Base-by-base conservation (phyloP, 495 filamentous ascomycete genomes). In the Xylaria sp. region DNA sequence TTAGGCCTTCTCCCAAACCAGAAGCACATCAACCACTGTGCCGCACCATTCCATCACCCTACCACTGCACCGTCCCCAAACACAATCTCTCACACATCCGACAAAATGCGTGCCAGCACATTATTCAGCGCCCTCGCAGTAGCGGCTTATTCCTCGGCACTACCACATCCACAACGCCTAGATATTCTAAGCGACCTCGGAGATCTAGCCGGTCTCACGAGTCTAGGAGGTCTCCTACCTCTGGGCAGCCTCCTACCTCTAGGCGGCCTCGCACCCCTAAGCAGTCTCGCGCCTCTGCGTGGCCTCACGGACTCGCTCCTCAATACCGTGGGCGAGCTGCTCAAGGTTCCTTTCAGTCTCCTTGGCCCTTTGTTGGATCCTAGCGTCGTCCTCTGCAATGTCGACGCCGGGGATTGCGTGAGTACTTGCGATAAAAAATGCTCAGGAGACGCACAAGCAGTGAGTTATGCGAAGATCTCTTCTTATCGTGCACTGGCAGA, bases 41-140 rank as follows among this genome's bases (percentile, higher is more conserved):
- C 24, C 52, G 40, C 7, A 5, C 11, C 12, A 37, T 50, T 61
- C 19, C 14, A 26, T 33, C 21, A 40, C 6, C 14, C 29, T 43
- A 48, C 21, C 2, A 1, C 3, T 1, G 24, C 37, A 43, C 14
- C 37, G 12, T 19, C 7, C 37, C 11, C 19, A 50, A 67, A 41
- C 3, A 41, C 8, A 41, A 37, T 15, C 44, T 37, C 26, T 55
- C 15, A 0, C 44, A 44, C 41, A 70, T 29, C 29, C 43, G 33
- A 15, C 44, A 70, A 70, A 19, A 70, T 70, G 68, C 68, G 58
- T 33, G 58, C 58, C 24, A 70, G 46, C 58, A 53, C 58, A 55
- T 31, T 63, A 12, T 21, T 63, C 24, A 44, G 19, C 24, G 17
- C 55, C 21, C 48, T 70, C 46, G 68, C 58, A 15, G 58, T 63